Evolutionary conservation across 2,329 filamentous ascomycete species (phyloP).

Genomic region (Aspergillus neotritici): DNA sequence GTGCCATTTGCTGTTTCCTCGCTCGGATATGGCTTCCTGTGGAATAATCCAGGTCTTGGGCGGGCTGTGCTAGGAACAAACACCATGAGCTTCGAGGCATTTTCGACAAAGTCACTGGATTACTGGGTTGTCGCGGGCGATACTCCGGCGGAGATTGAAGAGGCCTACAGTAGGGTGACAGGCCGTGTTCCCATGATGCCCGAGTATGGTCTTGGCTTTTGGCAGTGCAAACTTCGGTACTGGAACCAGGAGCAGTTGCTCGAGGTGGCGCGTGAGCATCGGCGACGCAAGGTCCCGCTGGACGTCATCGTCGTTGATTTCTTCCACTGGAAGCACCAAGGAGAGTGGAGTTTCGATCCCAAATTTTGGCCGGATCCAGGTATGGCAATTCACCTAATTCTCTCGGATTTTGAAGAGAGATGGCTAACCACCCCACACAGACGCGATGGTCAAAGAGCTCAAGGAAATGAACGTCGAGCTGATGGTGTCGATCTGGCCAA

Average conservation of each 20-base stretch:
- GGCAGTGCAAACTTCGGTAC: conserved; percentile 63
- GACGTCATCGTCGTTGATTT: conserved; percentile 64
- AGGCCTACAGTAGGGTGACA: conserved; percentile 52
- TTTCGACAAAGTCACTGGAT: conserved; percentile 53
- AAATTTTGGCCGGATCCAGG: conserved; percentile 61
- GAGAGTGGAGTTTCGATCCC: conserved; percentile 63
- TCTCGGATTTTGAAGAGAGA: neutral
- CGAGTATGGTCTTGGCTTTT: conserved; percentile 62
- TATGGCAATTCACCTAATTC: conserved; percentile 17
- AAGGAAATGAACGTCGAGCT: conserved; percentile 55
- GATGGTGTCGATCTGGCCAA: conserved; percentile 67
- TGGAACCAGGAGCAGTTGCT: conserved; percentile 61
- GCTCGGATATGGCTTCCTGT: conserved; percentile 58
- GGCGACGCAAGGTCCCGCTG: conserved; percentile 50
- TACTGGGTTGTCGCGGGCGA: conserved; percentile 61
- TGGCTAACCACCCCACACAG: conserved; percentile 20
- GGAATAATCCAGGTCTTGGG: conserved; percentile 61
- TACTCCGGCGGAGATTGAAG: conserved; percentile 51
- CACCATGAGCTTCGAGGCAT: conserved; percentile 57
- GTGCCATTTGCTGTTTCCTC: conserved; percentile 59
- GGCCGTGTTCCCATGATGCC: conserved; percentile 63
- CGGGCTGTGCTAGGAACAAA: conserved; percentile 58
- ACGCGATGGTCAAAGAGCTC: conserved; percentile 59
- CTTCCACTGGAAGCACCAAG: conserved; percentile 63
- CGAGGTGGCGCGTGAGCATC: conserved; percentile 56